Evolutionary conservation across 768 basidiomycete genomes (phyloP).

Genomic region (Leucosporidium scottii): DNA sequence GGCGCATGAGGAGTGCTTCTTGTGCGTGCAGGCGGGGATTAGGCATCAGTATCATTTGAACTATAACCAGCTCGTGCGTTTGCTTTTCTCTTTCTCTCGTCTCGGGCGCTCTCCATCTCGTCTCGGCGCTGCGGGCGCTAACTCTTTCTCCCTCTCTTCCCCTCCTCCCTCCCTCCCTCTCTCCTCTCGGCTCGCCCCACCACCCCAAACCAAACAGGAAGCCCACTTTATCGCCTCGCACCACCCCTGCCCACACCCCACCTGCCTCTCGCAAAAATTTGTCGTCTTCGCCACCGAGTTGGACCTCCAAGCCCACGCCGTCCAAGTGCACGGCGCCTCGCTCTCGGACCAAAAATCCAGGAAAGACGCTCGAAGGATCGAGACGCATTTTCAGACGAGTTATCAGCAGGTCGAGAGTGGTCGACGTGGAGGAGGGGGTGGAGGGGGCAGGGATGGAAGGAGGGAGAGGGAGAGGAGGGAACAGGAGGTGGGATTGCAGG

Average conservation of each 20-base stretch:
- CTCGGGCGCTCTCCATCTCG: too few relatives aligned
- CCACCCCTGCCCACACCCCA: conserved; percentile 63
- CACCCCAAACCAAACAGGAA: conserved; percentile 75
- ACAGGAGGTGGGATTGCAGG: neutral
- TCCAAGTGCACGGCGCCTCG: conserved; percentile 65
- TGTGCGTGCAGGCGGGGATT: conserved; percentile 71
- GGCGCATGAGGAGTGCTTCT: conserved; percentile 89
- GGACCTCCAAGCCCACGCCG: conserved; percentile 85
- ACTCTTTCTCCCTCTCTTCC: neutral
- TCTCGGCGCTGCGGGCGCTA: neutral
- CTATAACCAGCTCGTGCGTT: conserved; percentile 95
- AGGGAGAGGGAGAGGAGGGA: conserved; percentile 6
- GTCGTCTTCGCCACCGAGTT: conserved; percentile 83
- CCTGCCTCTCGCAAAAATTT: conserved; percentile 80
- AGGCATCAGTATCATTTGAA: conserved; percentile 88
- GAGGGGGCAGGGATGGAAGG: conserved; percentile 5
- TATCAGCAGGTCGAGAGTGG: conserved; percentile 7
- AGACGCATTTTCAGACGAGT: conserved; percentile 48
- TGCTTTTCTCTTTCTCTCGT: conserved; percentile 65
- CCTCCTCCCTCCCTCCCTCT: conserved; percentile 5
- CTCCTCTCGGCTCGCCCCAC: neutral
- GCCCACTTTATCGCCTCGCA: conserved; percentile 68
- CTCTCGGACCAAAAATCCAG: conserved; percentile 53
- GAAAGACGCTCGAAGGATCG: conserved; percentile 60
- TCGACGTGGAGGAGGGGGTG: conserved; percentile 5